A percentile compares a stretch with the other conserved stretches of the same genome.
Conservation (phyloP, 176 grass and related monocot genomes). For the Rhynchospora tenuis region DNA sequence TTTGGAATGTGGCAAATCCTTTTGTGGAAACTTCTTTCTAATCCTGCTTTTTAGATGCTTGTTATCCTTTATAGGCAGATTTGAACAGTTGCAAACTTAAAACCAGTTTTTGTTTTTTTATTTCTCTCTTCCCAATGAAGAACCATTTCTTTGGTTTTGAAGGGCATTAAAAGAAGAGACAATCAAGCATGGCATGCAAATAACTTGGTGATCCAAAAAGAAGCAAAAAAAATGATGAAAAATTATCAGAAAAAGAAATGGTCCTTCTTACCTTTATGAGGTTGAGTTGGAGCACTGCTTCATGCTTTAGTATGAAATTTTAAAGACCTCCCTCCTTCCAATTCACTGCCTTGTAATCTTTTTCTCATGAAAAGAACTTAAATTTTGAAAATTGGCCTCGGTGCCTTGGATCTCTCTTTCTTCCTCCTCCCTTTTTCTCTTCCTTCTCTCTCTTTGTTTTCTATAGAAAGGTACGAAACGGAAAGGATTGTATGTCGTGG, state of each 20-base stretch:
- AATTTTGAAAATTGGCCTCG: neutral
- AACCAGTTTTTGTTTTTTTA: constrained; percentile 1
- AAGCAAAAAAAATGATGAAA: constrained; percentile 15
- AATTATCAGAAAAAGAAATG: neutral
- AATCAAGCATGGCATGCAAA: constrained; percentile 28
- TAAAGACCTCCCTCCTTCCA: constrained; percentile 27
- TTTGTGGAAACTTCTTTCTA: constrained; percentile 2
- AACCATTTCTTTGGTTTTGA: neutral
- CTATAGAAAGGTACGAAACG: neutral
- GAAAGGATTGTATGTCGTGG: constrained; percentile 3
- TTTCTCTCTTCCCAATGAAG: neutral
- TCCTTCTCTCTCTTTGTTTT: neutral
- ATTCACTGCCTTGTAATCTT: neutral
- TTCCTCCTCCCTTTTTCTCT: neutral
- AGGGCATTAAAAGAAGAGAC: constrained; percentile 25
- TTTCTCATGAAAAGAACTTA: neutral
- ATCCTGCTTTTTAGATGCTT: neutral
- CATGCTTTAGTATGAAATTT: constrained; percentile 22
- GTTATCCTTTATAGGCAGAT: constrained; percentile 4
- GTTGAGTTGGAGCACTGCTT: constrained; percentile 16
- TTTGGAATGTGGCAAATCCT: neutral
- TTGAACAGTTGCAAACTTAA: constrained; percentile 4
- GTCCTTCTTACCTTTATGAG: constrained; percentile 17
- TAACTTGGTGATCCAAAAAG: constrained; percentile 9
- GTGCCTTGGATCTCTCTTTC: constrained; percentile 9